These are phyloP conservation scores for Acacia acuminata DNA, from an alignment of 306 rosid species.

Conservation along the genomic window DNA sequence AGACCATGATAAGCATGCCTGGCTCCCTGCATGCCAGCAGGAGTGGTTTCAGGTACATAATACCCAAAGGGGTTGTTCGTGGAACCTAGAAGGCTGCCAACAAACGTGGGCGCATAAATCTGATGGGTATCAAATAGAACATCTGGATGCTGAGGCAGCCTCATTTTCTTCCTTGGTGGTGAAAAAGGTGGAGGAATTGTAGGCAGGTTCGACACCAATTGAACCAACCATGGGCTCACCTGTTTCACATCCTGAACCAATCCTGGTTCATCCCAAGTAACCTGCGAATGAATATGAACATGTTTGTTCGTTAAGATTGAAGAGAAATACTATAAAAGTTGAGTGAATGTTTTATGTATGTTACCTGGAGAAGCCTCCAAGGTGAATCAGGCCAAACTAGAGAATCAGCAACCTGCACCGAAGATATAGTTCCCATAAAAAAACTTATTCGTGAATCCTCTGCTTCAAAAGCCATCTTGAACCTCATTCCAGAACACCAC, in stretches of 20 bases:
- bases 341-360: neutral
- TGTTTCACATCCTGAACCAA: conserved; percentile 87
- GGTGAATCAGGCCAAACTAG: conserved; percentile 89
- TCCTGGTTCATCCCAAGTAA: conserved; percentile 95
- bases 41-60: conserved; percentile 74
- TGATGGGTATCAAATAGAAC: conserved; percentile 58
- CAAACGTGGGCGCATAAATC: conserved; percentile 31
- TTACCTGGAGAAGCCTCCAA: conserved; percentile 95
- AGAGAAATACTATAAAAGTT: neutral
- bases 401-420: conserved; percentile 78
- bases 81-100: conserved; percentile 57
- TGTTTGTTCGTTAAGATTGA: neutral
- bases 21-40: conserved; percentile 99
- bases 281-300: conserved; percentile 44
- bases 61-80: conserved; percentile 63
- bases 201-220: conserved; percentile 78
- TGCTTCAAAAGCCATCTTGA: conserved; percentile 94
- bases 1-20: conserved; percentile 91
- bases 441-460: conserved; percentile 79
- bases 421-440: conserved; percentile 92
- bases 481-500: conserved; percentile 90
- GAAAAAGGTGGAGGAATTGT: conserved; percentile 76
- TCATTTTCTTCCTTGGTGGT: conserved; percentile 78
- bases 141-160: conserved; percentile 69
- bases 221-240: conserved; percentile 93